Evolutionary conservation across 176 grass and related monocot species (phyloP), one percentile per base, ranked within the genome.

Genomic region (Aegilops tauschii): DNA sequence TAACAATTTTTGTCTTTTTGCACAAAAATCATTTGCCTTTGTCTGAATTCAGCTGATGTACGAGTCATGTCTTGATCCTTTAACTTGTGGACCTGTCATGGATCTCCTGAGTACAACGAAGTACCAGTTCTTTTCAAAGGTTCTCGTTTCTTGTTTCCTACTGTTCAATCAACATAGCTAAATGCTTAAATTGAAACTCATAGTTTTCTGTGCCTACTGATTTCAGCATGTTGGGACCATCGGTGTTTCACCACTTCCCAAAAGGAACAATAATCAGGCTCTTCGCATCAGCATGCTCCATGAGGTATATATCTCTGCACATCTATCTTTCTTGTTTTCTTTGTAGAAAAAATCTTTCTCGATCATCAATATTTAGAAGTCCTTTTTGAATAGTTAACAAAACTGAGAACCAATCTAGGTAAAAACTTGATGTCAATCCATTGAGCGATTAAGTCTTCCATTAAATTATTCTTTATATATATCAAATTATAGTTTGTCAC

Each of bases 121-220:
- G 81, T 98, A 98, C 69, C 96, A 90, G 54, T 94, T 92, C 86
- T 98, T 98, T 90, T 92, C 91, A 21, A 98, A 98, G 96, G 96
- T 98, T 78, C 69, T 37, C 37, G 59, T 85, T 81, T 86, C 28
- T 85, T 89, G 18, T 81, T 78, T 74, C 74, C 4, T 83, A 84
- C 44, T 81, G 76, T 76, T 84, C 16, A 76, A 45, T 88, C 32
- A 82, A 59, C 63, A 65, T 83, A 39, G 21, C 45, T 35, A 66
- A 58, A 76, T 52, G 30, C 62, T 86, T 23, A 50, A 37, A 23
- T 82, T 68, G 36, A 16, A 68, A 83, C 20, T 79, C 69, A 50
- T 75, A 73, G 82, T 82, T 54, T 69, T 77, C 27, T 20, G 62
- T 83, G 25, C 21, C 27, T 85, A 73, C 67, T 59, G 78, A 88